Percentiles rank a stretch among this genome's conserved stretches.
These are phyloP conservation scores for Pichia thaimueangensis DNA, from an alignment of 805 yeast species.

Conservation along the genomic window DNA sequence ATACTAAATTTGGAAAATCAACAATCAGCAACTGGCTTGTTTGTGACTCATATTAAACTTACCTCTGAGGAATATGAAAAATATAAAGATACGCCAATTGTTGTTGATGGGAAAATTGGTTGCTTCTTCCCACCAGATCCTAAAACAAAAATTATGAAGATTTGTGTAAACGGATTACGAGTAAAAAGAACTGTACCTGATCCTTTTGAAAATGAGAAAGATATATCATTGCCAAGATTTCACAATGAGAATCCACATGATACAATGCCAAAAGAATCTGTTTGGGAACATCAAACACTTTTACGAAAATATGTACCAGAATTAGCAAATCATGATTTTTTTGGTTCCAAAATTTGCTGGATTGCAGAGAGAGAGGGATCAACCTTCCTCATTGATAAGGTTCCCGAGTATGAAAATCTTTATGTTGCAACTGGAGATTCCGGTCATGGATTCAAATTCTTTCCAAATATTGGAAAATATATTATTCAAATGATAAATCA, in stretches of 20 bases:
- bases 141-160: constrained; percentile 30
- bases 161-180: constrained; percentile 33
- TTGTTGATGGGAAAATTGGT: constrained; percentile 39
- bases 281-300: constrained; percentile 22
- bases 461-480: constrained; percentile 41
- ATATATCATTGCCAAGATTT: constrained; percentile 33
- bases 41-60: constrained; percentile 33
- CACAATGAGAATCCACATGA: constrained; percentile 27
- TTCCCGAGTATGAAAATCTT: constrained; percentile 29
- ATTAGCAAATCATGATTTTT: constrained; percentile 27
- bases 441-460: constrained; percentile 39
- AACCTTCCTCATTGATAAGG: constrained; percentile 34
- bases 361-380: constrained; percentile 34
- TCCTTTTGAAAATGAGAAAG: constrained; percentile 12
- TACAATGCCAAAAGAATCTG: constrained; percentile 32
- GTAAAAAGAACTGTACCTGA: constrained; percentile 18
- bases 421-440: constrained; percentile 40
- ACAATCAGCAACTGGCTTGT: constrained; percentile 34
- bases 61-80: constrained; percentile 30
- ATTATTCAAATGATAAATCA: constrained; percentile 28
- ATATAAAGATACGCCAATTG: constrained; percentile 35
- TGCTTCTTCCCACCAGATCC: constrained; percentile 45
- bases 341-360: constrained; percentile 32
- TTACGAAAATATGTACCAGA: constrained; percentile 33
- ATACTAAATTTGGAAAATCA: constrained; percentile 27